Percentiles rank a stretch among this genome's conserved stretches.
Evolutionary conservation across 2,329 filamentous ascomycete genomes (phyloP).

Genomic region (Fusarium albosuccineum): DNA sequence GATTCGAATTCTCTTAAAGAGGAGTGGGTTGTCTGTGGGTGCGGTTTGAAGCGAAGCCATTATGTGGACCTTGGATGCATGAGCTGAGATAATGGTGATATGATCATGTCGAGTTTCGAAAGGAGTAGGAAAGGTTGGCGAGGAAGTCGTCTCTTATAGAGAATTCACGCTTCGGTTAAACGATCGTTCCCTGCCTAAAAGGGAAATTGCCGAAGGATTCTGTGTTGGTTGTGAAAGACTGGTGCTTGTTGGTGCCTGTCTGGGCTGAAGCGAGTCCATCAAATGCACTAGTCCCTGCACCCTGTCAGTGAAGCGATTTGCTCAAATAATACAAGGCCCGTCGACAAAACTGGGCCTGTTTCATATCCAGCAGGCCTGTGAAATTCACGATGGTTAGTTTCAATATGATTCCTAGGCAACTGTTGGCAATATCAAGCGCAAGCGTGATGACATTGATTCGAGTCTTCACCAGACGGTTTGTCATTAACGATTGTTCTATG

Average conservation of each 20-base stretch:
- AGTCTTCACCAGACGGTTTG: background rate
- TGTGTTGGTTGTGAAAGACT: background rate
- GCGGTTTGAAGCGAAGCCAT: too few species aligned
- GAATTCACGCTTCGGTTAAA: background rate
- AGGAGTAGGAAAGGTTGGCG: background rate
- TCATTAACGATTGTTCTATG: constrained; percentile 5
- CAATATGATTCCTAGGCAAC: background rate
- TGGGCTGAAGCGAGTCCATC: background rate
- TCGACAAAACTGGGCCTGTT: background rate
- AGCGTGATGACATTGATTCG: too few species aligned
- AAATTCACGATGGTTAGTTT: too few species aligned
- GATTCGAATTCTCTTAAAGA: constrained; percentile 1
- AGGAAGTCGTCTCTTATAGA: background rate
- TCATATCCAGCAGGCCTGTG: background rate
- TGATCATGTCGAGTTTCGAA: background rate
- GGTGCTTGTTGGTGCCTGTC: background rate
- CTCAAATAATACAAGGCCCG: background rate
- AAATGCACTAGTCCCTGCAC: background rate
- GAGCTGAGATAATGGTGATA: background rate
- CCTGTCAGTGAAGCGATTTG: background rate
- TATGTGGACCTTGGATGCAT: too few species aligned
- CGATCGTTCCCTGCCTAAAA: background rate
- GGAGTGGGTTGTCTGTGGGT: too few species aligned
- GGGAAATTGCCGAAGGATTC: constrained; percentile 6
- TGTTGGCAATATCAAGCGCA: too few species aligned